Evolutionary conservation across 257 asterid species (phyloP), one percentile per base, ranked within the genome.

Genomic region (Thymus mandschuricus): DNA sequence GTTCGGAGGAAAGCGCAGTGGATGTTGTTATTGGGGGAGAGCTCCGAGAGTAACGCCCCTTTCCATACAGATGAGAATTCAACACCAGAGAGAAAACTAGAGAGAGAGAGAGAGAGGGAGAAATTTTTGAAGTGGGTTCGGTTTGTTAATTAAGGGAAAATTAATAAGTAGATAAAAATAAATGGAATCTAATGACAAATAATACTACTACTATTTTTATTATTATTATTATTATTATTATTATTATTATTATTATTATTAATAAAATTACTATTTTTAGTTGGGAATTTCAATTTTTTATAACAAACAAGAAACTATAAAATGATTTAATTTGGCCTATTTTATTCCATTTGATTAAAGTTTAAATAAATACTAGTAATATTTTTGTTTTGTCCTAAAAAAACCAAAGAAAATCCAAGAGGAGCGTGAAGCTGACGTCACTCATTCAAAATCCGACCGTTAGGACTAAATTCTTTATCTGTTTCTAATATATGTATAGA

Each of bases 1-100:
- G 58, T 57, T 13, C 44, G 35, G 13, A 57, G 21, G 64, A 70
- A 75, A 45, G 35, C 15, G 27, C 41, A 61, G 75, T 41, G 0
- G 21, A 63, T 71, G 58, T 48, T 69, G 66, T 43, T 13, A 61
- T 52, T 58, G 74, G 66, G 72, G 55, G 28, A 64, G 75, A 48
- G 69, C 74, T 57, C 79, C 73, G 78, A 64, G 71, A 45, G 78
- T 77, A 80, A 79, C 78, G 81, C 78, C 75, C 56, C 60, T 74
- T 30, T 68, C 67, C 10, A 2, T 31, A 8, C 49, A 52, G 71
- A 21, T 21, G 21, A 45, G 68, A 61, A 52, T 66, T 67, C 74
- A 72, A 55, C 68, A 13, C 29, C 10, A 64, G 59, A 59, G 64
- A 66, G 55, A 55, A 21, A 10, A 60, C 40, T 38, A 7, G 34